Evolutionary conservation across 2,329 filamentous ascomycete genomes (phyloP), one percentile per base, ranked within the genome.

Genomic region (Pestalotiopsis sp.): DNA sequence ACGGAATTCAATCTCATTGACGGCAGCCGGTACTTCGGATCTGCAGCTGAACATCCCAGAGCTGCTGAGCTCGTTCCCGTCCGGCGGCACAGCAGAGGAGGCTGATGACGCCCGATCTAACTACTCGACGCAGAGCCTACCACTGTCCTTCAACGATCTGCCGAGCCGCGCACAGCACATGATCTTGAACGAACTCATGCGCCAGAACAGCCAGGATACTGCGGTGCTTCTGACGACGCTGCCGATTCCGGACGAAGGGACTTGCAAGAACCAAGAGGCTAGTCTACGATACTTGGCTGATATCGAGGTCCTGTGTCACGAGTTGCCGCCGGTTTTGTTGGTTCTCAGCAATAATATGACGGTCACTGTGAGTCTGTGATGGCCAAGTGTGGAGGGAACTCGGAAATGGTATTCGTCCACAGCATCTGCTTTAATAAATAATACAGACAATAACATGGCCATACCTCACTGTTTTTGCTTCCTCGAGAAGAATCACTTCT

Each of bases 301-400:
- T 79, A 83, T 95, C 69, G 92, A 96, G 78, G 88, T 96, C 2
- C 80, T 97, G 68, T 95, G 92, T 78, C 88, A 91, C 74, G 91
- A 88, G 12, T 81, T 95, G 70, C 93, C 93, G 36, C 93, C 94
- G 1, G 89, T 90, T 60, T 78, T 97, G 74, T 82, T 97, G 78
- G 92, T 97, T 52, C 87, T 97, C 80, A 94, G 92, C 79, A 97
- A 97, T 79, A 94, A 91, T 75, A 94, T 97, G 92, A 97, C 93
- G 17, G 93, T 97, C 61, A 97, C 92, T 6, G 92, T 92, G 75
- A 92, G 90, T 77, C 79, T 93, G 70, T 93, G 74, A 73, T 67
- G 13, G 25, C 4, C 17, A 52, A n/a, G 9, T 52, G 3, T 1
- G 45, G 17, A n/a, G 17, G 9, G 45, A 12, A n/a, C 20, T 17